phyloP scores from a whole-genome alignment of 164 flowering plant species.

The grape (Vitis vinifera) region DNA sequence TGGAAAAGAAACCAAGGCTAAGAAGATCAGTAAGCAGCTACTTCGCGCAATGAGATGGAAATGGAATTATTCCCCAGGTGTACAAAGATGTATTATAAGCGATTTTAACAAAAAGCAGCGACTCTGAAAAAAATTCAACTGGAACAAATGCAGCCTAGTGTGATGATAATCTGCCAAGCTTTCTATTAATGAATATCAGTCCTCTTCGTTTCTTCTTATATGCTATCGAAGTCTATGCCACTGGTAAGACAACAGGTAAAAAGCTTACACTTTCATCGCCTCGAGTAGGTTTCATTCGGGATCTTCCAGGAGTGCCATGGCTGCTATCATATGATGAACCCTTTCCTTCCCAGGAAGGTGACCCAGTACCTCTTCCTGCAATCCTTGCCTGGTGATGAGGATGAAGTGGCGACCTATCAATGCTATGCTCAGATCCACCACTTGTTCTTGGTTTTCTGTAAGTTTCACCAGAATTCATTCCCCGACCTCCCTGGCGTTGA shows the following conservation, averaged over 20 bases:
- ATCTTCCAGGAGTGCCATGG: conserved; percentile 57
- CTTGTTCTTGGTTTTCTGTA: conserved; percentile 23
- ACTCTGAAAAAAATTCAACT: no score
- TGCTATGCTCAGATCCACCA: conserved; percentile 45
- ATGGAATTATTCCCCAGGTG: no score
- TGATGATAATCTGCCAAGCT: no score
- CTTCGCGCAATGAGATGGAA: no score
- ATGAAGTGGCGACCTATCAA: conserved; percentile 54
- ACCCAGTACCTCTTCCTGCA: conserved; percentile 24
- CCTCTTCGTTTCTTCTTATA: no score
- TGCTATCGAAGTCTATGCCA: no score
- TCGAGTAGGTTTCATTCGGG: conserved; percentile 29
- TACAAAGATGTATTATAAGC: no score
- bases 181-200: no score
- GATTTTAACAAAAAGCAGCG: no score
- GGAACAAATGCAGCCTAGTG: no score
- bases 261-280: conserved; percentile 41
- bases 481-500: conserved; percentile 31
- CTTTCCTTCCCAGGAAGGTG: conserved; percentile 50
- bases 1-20: no score
- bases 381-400: conserved; percentile 37
- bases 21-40: no score
- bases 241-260: background rate
- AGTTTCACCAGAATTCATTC: conserved; percentile 29
- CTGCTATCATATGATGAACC: conserved; percentile 33